Evolutionary conservation across 768 basidiomycete species (phyloP).

Genomic region (Tricholoma flavovirens): DNA sequence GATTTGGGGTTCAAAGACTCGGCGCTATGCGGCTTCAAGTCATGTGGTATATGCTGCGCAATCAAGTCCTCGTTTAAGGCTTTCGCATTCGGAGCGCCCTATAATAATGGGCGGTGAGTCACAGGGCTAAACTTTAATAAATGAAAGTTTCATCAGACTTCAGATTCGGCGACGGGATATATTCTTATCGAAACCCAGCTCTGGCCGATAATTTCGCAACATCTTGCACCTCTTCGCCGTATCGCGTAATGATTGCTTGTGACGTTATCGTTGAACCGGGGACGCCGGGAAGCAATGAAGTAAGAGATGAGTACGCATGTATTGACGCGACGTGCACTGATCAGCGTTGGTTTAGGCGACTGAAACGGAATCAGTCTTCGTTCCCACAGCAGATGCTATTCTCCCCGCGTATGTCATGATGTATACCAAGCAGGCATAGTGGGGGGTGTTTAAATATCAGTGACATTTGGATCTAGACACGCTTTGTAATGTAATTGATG

Average conservation of each 20-base stretch:
- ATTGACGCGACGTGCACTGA: constrained; percentile 9
- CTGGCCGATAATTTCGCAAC: constrained; percentile 57
- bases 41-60: constrained; percentile 61
- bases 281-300: constrained; percentile 16
- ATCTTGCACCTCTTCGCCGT: constrained; percentile 61
- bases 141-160: background rate
- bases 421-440: background rate
- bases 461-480: constrained; percentile 2
- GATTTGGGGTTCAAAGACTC: constrained; percentile 54
- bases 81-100: constrained; percentile 50
- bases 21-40: constrained; percentile 48
- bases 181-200: constrained; percentile 56
- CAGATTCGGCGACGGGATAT: constrained; percentile 59
- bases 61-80: constrained; percentile 51
- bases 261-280: constrained; percentile 41
- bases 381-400: constrained; percentile 48
- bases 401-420: background rate
- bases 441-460: background rate
- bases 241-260: constrained; percentile 60
- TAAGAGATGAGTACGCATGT: constrained; percentile 1
- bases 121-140: background rate
- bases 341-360: constrained; percentile 27
- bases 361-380: constrained; percentile 48
- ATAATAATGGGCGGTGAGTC: constrained; percentile 51
- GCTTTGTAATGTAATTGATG: background rate